These are phyloP conservation scores for Aspergillus calidoustus DNA, from an alignment of 2,329 filamentous ascomycete species.

Conservation along the genomic window DNA sequence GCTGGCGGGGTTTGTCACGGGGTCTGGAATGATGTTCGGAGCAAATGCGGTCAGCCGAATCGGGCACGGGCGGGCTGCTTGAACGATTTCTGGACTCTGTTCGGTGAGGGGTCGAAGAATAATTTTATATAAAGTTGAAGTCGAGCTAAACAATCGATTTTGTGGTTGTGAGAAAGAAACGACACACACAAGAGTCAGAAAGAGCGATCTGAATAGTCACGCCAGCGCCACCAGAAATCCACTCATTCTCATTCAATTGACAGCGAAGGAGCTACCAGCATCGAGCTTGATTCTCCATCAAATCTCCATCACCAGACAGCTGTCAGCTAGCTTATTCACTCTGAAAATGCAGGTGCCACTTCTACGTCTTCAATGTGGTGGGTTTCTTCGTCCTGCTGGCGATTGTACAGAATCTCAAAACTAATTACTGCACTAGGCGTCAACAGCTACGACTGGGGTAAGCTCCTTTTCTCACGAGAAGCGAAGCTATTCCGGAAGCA, in stretches of 20 bases:
- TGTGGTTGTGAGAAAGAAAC: neutral
- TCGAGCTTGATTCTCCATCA: neutral
- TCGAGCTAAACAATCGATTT: neutral
- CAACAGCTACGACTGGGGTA: slow-evolving; percentile 98
- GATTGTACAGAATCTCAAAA: neutral
- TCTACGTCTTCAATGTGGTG: slow-evolving; percentile 72
- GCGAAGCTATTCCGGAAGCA: slow-evolving; percentile 8
- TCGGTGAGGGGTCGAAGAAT: slow-evolving; percentile 21
- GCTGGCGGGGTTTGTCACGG: slow-evolving; percentile 15
- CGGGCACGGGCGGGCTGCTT: slow-evolving; percentile 9
- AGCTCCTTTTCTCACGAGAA: slow-evolving; percentile 24
- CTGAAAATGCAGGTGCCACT: slow-evolving; percentile 74
- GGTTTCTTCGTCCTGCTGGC: slow-evolving; percentile 26
- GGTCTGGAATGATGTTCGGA: slow-evolving; percentile 13
- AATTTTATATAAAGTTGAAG: neutral
- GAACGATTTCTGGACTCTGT: neutral
- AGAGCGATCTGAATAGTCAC: slow-evolving; percentile 1
- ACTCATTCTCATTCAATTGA: slow-evolving; percentile 14
- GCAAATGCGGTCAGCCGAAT: slow-evolving; percentile 26
- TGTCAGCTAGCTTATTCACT: slow-evolving; percentile 6
- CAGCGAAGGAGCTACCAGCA: slow-evolving; percentile 5
- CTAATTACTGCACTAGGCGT: slow-evolving; percentile 63
- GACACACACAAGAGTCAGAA: neutral
- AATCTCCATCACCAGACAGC: neutral
- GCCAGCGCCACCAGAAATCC: neutral